phyloP scores from a whole-genome alignment of 2,329 filamentous ascomycete genomes.

The Aureobasidium mangrovei region DNA sequence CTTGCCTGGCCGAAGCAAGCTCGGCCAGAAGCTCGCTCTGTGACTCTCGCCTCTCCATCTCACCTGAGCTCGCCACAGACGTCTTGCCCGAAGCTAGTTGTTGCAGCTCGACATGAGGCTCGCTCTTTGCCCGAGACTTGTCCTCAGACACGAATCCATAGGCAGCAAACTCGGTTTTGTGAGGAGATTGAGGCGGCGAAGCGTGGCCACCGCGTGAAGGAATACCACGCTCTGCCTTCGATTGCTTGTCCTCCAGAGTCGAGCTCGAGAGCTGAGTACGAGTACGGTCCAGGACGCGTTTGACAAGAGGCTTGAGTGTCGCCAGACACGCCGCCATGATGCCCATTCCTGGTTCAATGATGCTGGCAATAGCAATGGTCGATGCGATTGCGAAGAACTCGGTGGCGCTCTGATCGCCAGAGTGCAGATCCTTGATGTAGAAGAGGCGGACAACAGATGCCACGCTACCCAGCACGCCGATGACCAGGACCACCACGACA shows the following conservation, averaged over 20 bases:
- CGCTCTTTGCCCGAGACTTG: conserved; percentile 1
- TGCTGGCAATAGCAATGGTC: conserved; percentile 21
- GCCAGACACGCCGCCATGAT: conserved; percentile 28
- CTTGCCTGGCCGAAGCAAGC: background rate
- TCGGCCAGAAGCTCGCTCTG: background rate
- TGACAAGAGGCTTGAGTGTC: conserved; percentile 27
- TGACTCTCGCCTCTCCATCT: background rate
- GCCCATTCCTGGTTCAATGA: conserved; percentile 28
- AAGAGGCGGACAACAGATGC: conserved; percentile 21
- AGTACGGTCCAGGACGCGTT: background rate
- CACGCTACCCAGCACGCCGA: conserved; percentile 27
- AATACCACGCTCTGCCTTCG: background rate
- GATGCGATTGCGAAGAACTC: background rate
- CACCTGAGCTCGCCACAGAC: background rate
- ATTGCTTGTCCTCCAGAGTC: background rate
- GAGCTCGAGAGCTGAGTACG: background rate
- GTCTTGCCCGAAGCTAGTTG: background rate
- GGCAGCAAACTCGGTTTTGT: background rate
- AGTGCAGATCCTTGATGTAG: conserved; percentile 23
- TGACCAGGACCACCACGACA: conserved; percentile 31
- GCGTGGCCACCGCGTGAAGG: background rate
- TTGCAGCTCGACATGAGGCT: background rate
- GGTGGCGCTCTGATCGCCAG: background rate
- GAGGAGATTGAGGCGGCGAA: background rate
- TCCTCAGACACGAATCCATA: conserved; percentile 1